Evolutionary conservation across 208 protist genomes (phyloP), one percentile per base, ranked within the genome.

Genomic region (Blechomonas ayalai): DNA sequence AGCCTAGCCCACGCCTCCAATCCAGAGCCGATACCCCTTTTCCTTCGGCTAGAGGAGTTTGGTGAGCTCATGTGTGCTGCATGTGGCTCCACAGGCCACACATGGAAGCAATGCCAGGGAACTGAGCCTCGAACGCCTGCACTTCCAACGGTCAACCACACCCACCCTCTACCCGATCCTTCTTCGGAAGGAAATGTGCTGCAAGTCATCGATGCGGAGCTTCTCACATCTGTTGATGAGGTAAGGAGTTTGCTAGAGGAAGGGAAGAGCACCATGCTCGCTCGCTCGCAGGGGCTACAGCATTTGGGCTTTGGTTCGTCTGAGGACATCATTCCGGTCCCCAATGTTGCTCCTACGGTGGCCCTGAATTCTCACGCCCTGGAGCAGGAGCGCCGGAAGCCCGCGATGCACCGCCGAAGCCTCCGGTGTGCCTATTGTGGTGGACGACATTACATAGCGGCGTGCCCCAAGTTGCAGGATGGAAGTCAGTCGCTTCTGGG

Each of bases 401-500:
- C 82, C 7, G 40, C 55, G 3, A 50, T 88, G 52, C 79, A 88
- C 37, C 75, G 69, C 22, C 69, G 66, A 20, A 51, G 48, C 3
- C 9, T 88, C 31, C 78, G 79, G 4, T 92, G 83, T 50, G 83
- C 77, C 6, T 92, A 92, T 60, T 92, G 83, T 50, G 59, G 68
- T 44, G 76, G 83, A 2, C 53, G 52, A 5, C 83, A 92, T 54
- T 79, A 87, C 55, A 67, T 92, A 35, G 73, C 83, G 6, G 48
- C 53, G 42, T 92, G 83, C 46, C 76, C 83, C 3, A 65, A 60
- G 38, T 26, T 73, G 45, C 9, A 20, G 27, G 15, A 12, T 9
- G 15, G 13, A 13, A n/a, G 38, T 44, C 15, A 15, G 13, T n/a
- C 7, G 38, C 7, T 27, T 46, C 9, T 7, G 7, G 13, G 5